Evolutionary conservation across 2,329 filamentous ascomycete species (phyloP).

Genomic region (Cladophialophora yegresii): DNA sequence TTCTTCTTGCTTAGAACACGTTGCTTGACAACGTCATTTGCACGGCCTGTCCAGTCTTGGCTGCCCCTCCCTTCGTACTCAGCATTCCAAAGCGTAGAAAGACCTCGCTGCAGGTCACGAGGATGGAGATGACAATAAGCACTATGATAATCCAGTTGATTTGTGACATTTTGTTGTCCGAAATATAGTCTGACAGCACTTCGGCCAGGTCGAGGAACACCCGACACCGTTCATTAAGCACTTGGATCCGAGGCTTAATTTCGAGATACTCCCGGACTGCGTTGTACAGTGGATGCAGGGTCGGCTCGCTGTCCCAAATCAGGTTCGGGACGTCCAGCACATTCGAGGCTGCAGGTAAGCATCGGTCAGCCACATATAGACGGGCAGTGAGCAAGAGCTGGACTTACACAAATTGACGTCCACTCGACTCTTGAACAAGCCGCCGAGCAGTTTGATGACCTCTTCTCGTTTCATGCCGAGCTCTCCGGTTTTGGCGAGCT

Average conservation of each 20-base stretch:
- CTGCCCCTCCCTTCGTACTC: slow-evolving; percentile 25
- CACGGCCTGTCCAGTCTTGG: slow-evolving; percentile 3
- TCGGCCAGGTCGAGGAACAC: slow-evolving; percentile 96
- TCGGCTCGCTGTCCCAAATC: slow-evolving; percentile 98
- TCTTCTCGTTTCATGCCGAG: slow-evolving; percentile 89
- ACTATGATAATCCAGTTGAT: slow-evolving; percentile 95
- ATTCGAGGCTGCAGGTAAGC: slow-evolving; percentile 69
- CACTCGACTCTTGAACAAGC: slow-evolving; percentile 88
- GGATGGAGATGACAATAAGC: slow-evolving; percentile 84
- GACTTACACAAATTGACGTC: slow-evolving; percentile 93
- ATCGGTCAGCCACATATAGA: slow-evolving; percentile 17
- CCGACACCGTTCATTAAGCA: slow-evolving; percentile 93
- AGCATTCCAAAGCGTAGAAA: slow-evolving; percentile 80
- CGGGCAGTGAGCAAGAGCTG: not conserved
- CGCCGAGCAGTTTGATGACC: slow-evolving; percentile 87
- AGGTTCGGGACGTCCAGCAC: slow-evolving; percentile 95
- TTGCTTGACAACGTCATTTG: not conserved
- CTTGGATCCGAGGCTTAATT: slow-evolving; percentile 92
- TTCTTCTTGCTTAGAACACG: slow-evolving; percentile 2
- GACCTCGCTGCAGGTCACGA: slow-evolving; percentile 88
- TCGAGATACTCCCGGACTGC: slow-evolving; percentile 97
- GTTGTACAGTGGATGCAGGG: slow-evolving; percentile 87
- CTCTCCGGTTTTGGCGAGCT: slow-evolving; percentile 82
- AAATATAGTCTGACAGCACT: slow-evolving; percentile 88
- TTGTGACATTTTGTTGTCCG: slow-evolving; percentile 90